These are phyloP conservation scores for Candida stauntonica DNA, from an alignment of 805 yeast genomes.

Conservation along the genomic window DNA sequence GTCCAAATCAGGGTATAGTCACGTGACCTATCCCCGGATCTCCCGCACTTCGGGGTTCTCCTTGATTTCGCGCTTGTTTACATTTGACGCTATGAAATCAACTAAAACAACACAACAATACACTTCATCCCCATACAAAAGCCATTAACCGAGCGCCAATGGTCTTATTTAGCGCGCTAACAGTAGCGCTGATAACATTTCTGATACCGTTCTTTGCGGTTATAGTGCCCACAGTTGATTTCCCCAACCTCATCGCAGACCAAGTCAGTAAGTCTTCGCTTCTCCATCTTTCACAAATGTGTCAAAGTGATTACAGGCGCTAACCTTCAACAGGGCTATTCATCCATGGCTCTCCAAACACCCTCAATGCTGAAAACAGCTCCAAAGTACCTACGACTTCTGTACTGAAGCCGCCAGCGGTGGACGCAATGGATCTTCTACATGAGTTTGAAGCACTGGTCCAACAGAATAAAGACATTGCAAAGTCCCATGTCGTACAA, in stretches of 20 bases:
- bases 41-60: too few relatives aligned
- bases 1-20: too few relatives aligned
- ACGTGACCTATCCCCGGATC: too few relatives aligned
- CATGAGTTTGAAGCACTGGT: slow-evolving; percentile 10
- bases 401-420: background rate
- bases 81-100: too few relatives aligned
- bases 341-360: slow-evolving; percentile 5
- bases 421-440: slow-evolving; percentile 4
- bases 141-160: too few relatives aligned
- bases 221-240: background rate
- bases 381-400: background rate
- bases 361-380: background rate
- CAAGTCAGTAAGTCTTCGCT: slow-evolving; percentile 5
- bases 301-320: background rate
- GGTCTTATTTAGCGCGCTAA: background rate
- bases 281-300: background rate
- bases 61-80: too few relatives aligned
- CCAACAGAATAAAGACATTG: slow-evolving; percentile 3
- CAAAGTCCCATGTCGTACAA: slow-evolving; percentile 1
- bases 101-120: too few relatives aligned
- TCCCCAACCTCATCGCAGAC: slow-evolving; percentile 7
- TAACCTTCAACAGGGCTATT: slow-evolving; percentile 4
- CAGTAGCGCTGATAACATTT: background rate
- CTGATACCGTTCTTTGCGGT: slow-evolving; percentile 11
- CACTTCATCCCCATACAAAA: too few relatives aligned